Conservation (phyloP, 805 yeast genomes). For the Lachancea sp. region DNA sequence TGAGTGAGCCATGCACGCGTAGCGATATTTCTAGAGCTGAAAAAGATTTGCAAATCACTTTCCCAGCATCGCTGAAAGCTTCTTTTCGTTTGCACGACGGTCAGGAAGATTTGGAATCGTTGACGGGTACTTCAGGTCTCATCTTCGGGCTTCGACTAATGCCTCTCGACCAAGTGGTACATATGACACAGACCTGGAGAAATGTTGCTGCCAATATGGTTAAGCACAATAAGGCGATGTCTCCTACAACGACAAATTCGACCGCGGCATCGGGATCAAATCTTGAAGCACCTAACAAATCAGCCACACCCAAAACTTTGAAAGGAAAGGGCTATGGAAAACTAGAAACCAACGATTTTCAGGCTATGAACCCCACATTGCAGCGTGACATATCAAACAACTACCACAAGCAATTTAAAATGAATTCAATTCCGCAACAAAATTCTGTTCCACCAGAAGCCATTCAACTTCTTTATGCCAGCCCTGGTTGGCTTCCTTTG, state of each 20-base stretch:
- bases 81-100: constrained; percentile 84
- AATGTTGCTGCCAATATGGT: constrained; percentile 48
- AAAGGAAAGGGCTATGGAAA: constrained; percentile 27
- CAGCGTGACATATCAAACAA: constrained; percentile 18
- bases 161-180: constrained; percentile 73
- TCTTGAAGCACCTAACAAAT: constrained; percentile 19
- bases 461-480: constrained; percentile 74
- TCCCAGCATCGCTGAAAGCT: constrained; percentile 80
- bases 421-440: constrained; percentile 44
- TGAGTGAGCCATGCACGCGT: constrained; percentile 72
- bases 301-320: constrained; percentile 17
- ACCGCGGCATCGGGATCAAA: background rate
- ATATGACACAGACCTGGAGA: constrained; percentile 83
- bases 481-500: constrained; percentile 86
- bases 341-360: constrained; percentile 14
- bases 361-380: constrained; percentile 17
- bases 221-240: constrained; percentile 18
- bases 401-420: constrained; percentile 33
- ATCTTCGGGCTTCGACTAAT: constrained; percentile 74
- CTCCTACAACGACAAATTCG: constrained; percentile 2
- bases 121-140: constrained; percentile 63
- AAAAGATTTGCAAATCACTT: constrained; percentile 61
- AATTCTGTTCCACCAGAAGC: constrained; percentile 72
- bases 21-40: constrained; percentile 80
- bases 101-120: constrained; percentile 70